These are phyloP conservation scores for Glycine soja DNA, from an alignment of 306 rosid genomes.

Conservation along the genomic window DNA sequence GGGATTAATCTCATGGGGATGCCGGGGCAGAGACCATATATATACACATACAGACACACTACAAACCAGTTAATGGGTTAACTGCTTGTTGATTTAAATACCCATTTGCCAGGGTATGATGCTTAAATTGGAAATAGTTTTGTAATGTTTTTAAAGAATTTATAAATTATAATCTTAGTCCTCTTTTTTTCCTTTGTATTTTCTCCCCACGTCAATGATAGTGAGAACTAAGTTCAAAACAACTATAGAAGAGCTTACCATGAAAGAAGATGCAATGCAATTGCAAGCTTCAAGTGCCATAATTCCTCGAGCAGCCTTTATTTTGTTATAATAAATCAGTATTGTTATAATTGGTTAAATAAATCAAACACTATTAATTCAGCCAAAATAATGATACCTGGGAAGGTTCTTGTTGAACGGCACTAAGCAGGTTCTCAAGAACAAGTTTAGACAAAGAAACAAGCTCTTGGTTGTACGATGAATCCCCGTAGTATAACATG, in stretches of 20 bases:
- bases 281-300: slow-evolving; percentile 99
- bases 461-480: slow-evolving; percentile 70
- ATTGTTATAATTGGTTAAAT: slow-evolving; percentile 39
- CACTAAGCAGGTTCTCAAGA: slow-evolving; percentile 70
- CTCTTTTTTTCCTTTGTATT: background rate
- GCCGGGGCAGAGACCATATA: no score
- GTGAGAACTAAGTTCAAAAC: slow-evolving; percentile 29
- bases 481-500: slow-evolving; percentile 66
- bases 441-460: slow-evolving; percentile 68
- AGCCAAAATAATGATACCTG: slow-evolving; percentile 57
- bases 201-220: slow-evolving; percentile 5
- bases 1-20: no score
- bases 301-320: slow-evolving; percentile 75
- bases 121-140: slow-evolving; percentile 6
- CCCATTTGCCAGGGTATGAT: background rate
- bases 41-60: no score
- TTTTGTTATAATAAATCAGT: slow-evolving; percentile 51
- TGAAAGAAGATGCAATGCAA: slow-evolving; percentile 75
- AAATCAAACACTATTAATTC: slow-evolving; percentile 28
- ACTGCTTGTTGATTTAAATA: slow-evolving; percentile 12
- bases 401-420: slow-evolving; percentile 75
- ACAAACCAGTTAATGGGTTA: background rate
- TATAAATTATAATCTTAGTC: slow-evolving; percentile 8
- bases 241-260: slow-evolving; percentile 53
- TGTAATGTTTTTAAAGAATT: slow-evolving; percentile 13